Percentiles rank a stretch among this genome's conserved stretches.
Evolutionary conservation across 768 basidiomycete species (phyloP).

Genomic region (Boletus pseudopeckii): DNA sequence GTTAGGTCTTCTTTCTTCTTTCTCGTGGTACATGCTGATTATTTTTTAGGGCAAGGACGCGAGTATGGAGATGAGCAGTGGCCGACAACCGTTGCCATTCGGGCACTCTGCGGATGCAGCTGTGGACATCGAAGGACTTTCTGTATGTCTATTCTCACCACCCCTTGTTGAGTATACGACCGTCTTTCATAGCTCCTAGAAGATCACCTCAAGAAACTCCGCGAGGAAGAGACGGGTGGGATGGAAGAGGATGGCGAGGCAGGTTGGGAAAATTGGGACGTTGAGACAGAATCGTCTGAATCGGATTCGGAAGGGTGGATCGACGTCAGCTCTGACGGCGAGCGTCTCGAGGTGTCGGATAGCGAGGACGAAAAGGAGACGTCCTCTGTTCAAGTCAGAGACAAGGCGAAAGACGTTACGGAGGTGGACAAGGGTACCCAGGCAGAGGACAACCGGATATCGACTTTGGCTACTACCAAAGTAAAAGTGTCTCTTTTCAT

Average conservation of each 20-base stretch:
- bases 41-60: constrained; percentile 80
- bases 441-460: constrained; percentile 41
- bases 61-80: constrained; percentile 66
- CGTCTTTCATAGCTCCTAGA: constrained; percentile 65
- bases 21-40: not conserved
- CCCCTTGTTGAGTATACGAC: not conserved
- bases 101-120: constrained; percentile 75
- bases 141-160: constrained; percentile 44
- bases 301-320: constrained; percentile 75
- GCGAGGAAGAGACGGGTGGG: constrained; percentile 55
- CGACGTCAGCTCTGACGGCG: constrained; percentile 67
- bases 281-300: constrained; percentile 65
- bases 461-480: constrained; percentile 78
- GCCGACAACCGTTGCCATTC: constrained; percentile 69
- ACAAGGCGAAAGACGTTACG: not conserved
- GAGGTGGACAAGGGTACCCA: constrained; percentile 18
- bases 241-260: constrained; percentile 63
- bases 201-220: constrained; percentile 73
- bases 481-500: constrained; percentile 32
- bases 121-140: constrained; percentile 85
- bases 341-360: constrained; percentile 74
- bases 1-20: constrained; percentile 38
- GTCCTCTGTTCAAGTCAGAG: constrained; percentile 2
- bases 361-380: constrained; percentile 67
- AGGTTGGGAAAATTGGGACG: constrained; percentile 89